A percentile compares a stretch with the other conserved stretches of the same genome.
phyloP scores from a whole-genome alignment of 176 grass and related monocot genomes.

The Calamus simplicifolius region DNA sequence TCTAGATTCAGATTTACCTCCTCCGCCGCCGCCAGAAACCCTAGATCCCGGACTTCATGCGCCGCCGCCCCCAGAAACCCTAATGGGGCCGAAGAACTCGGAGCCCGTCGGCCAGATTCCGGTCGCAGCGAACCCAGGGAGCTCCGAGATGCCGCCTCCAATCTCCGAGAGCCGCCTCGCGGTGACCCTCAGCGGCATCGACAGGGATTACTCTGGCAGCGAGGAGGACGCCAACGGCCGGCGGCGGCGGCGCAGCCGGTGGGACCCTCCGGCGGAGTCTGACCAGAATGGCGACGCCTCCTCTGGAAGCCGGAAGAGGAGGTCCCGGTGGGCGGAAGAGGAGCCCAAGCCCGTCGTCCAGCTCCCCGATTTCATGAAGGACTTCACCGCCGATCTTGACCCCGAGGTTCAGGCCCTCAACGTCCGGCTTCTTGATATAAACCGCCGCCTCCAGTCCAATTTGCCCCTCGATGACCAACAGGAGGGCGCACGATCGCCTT shows the following conservation, averaged over 20 bases:
- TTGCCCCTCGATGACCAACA: slow-evolving; percentile 70
- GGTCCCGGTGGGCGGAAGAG: slow-evolving; percentile 92
- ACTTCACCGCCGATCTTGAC: slow-evolving; percentile 81
- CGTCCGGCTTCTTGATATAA: slow-evolving; percentile 75
- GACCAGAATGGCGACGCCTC: slow-evolving; percentile 28
- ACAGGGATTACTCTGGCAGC: slow-evolving; percentile 11
- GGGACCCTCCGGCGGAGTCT: slow-evolving; percentile 58
- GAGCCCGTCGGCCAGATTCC: neutral
- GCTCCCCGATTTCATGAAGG: slow-evolving; percentile 96
- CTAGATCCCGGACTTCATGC: neutral
- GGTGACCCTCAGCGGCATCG: slow-evolving; percentile 4
- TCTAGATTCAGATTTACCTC: neutral
- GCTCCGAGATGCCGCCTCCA: neutral
- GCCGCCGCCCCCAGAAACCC: slow-evolving; percentile 2
- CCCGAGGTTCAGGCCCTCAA: slow-evolving; percentile 89
- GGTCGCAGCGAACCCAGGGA: neutral
- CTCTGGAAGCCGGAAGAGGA: slow-evolving; percentile 45
- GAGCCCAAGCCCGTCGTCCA: slow-evolving; percentile 59
- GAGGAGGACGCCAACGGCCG: slow-evolving; percentile 32
- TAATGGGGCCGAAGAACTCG: neutral
- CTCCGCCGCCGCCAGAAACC: slow-evolving; percentile 22
- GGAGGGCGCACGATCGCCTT: slow-evolving; percentile 72
- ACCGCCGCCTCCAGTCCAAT: slow-evolving; percentile 50
- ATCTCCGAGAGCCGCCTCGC: slow-evolving; percentile 1
- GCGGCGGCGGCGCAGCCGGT: slow-evolving; percentile 61